phyloP scores from a whole-genome alignment of 2,329 filamentous ascomycete species.

The Setomelanomma holmii region DNA sequence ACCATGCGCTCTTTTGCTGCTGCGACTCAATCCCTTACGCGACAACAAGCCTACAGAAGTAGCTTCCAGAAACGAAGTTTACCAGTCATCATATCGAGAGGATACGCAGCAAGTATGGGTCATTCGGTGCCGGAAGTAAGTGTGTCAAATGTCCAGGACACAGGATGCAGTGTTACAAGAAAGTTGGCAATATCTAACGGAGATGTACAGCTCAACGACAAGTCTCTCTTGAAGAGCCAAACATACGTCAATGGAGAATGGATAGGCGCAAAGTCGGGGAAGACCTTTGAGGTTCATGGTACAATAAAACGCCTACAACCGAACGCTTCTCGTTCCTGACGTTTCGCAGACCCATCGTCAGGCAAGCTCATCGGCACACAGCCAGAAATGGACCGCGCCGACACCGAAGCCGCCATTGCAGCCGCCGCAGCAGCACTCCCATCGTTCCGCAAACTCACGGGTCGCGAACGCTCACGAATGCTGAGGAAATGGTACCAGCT shows the following conservation, averaged over 20 bases:
- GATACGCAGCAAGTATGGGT: conserved; percentile 51
- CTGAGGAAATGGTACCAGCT: conserved; percentile 83
- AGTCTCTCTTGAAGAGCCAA: conserved; percentile 78
- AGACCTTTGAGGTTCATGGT: conserved; percentile 84
- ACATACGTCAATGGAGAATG: conserved; percentile 93
- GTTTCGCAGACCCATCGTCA: conserved; percentile 74
- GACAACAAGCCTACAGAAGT: conserved; percentile 39
- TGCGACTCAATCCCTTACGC: conserved; percentile 39
- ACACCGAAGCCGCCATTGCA: conserved; percentile 81
- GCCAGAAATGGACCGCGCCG: conserved; percentile 81
- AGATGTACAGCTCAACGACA: conserved; percentile 54
- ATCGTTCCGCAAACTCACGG: conserved; percentile 73
- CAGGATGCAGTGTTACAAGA: too few species aligned
- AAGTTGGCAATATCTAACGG: conserved; percentile 16
- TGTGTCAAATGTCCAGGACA: not conserved
- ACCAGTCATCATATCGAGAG: conserved; percentile 45
- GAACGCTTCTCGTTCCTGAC: conserved; percentile 10
- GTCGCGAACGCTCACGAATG: conserved; percentile 75
- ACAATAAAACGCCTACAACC: not conserved
- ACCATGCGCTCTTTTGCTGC: conserved; percentile 45
- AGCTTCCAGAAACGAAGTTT: conserved; percentile 41
- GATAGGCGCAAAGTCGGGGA: conserved; percentile 81
- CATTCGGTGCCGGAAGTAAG: conserved; percentile 52
- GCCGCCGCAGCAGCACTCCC: conserved; percentile 81
- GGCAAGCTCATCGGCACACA: conserved; percentile 80